A percentile compares a stretch with the other conserved stretches of the same genome.
phyloP scores from a whole-genome alignment of 2,329 filamentous ascomycete species.

The Fusarium pininemorale region DNA sequence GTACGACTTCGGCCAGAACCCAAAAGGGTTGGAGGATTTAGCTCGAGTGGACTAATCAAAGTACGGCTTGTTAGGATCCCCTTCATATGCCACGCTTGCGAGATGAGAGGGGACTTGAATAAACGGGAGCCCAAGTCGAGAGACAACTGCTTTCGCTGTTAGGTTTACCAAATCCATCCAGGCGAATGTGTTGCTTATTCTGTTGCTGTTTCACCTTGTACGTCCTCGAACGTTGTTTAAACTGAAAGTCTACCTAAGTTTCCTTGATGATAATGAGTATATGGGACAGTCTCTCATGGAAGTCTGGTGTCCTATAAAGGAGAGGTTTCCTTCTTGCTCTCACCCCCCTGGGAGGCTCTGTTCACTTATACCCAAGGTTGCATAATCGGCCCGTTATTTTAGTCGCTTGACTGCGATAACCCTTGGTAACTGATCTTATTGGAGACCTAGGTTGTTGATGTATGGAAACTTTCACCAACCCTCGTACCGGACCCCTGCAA shows the following conservation, averaged over 20 bases:
- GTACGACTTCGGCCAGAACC: not conserved
- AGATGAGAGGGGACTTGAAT: accelerated
- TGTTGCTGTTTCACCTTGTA: accelerated
- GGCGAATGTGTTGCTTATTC: not conserved
- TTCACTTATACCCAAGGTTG: not conserved
- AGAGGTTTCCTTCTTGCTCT: too few species aligned
- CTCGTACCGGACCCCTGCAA: not conserved
- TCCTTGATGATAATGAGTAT: not conserved
- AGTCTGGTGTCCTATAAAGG: not conserved
- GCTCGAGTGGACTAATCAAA: not conserved
- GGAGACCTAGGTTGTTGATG: not conserved
- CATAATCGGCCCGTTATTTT: not conserved
- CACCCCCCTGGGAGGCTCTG: not conserved
- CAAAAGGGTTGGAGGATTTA: not conserved
- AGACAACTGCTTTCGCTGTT: not conserved
- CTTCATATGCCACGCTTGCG: not conserved
- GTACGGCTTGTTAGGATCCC: not conserved
- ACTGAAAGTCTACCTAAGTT: not conserved
- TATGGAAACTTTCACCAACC: too few species aligned
- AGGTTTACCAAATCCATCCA: too few species aligned
- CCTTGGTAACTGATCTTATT: not conserved
- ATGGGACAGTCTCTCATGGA: accelerated
- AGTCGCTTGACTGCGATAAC: not conserved
- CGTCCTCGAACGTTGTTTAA: not conserved
- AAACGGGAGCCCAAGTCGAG: not conserved